Percentiles rank a stretch among this genome's conserved stretches.
Conservation (phyloP, 176 grass and related monocot genomes). For the Urochloa ruziziensis region DNA sequence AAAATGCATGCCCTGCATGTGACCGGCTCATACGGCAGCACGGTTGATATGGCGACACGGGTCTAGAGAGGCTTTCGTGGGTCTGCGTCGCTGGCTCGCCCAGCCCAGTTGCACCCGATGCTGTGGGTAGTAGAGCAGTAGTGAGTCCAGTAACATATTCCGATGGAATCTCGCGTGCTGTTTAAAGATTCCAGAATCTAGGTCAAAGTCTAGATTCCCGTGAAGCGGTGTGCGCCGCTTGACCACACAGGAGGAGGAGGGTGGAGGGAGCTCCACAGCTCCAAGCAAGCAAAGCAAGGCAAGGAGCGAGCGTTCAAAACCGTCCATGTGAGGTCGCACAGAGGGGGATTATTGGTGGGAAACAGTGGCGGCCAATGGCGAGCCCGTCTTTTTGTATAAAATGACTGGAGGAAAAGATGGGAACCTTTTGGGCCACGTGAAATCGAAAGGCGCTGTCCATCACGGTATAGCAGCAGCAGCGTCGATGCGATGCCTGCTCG, state of each 20-base stretch:
- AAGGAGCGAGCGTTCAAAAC: not conserved
- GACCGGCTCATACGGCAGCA: slow-evolving; percentile 27
- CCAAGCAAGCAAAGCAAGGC: no score
- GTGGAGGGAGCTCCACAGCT: no score
- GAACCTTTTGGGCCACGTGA: slow-evolving; percentile 48
- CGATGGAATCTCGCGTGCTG: slow-evolving; percentile 35
- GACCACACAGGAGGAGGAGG: not conserved
- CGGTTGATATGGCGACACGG: not conserved
- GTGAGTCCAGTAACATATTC: not conserved
- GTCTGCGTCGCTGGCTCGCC: not conserved
- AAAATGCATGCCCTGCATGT: slow-evolving; percentile 19
- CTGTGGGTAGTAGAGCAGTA: no score
- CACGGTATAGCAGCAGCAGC: not conserved
- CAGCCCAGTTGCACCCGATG: no score
- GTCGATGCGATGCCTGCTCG: not conserved
- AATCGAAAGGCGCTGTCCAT: slow-evolving; percentile 35
- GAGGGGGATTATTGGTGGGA: slow-evolving; percentile 6
- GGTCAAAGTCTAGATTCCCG: slow-evolving; percentile 39
- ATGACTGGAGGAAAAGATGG: slow-evolving; percentile 38
- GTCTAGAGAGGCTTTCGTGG: not conserved
- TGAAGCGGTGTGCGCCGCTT: not conserved
- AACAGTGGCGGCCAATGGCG: slow-evolving; percentile 12
- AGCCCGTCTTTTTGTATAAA: slow-evolving; percentile 34
- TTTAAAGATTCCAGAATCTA: slow-evolving; percentile 46
- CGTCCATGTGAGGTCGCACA: slow-evolving; percentile 4